A percentile compares a stretch with the other conserved stretches of the same genome.
phyloP scores from a whole-genome alignment of 371 early-diverging fungal species.

The Mortierella sp. region DNA sequence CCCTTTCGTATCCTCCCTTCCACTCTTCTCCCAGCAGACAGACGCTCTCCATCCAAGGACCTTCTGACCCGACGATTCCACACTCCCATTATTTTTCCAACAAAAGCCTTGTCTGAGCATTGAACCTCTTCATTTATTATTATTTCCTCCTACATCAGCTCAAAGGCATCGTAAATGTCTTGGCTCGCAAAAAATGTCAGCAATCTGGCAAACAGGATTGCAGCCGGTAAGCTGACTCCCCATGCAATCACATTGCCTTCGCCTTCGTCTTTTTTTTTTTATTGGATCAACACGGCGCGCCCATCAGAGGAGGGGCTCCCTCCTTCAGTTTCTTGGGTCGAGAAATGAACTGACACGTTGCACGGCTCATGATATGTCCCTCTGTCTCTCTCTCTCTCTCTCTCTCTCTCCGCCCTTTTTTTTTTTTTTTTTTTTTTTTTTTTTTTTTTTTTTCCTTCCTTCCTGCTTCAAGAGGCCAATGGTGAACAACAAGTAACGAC shows the following conservation, averaged over 20 bases:
- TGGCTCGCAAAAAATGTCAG: constrained; percentile 50
- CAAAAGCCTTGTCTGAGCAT: no score
- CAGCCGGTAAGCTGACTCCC: constrained; percentile 24
- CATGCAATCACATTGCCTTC: no score
- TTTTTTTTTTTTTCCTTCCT: neutral
- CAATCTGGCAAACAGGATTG: constrained; percentile 49
- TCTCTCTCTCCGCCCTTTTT: neutral
- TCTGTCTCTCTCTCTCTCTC: neutral
- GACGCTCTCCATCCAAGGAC: neutral
- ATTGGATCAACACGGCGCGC: no score
- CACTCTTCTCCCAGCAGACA: neutral
- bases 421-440: neutral
- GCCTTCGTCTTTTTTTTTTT: neutral
- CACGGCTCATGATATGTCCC: neutral
- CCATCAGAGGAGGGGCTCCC: no score
- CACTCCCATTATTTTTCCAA: neutral
- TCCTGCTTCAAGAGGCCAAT: constrained; percentile 29
- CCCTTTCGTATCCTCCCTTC: no score
- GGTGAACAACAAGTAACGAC: constrained; percentile 27
- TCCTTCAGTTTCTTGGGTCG: neutral
- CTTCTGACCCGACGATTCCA: neutral
- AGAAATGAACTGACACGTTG: constrained; percentile 9
- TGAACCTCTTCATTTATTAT: no score
- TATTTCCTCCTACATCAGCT: no score
- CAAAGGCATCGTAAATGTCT: constrained; percentile 33